phyloP scores from a whole-genome alignment of 257 asterid species.

The Jasminum sambac region DNA sequence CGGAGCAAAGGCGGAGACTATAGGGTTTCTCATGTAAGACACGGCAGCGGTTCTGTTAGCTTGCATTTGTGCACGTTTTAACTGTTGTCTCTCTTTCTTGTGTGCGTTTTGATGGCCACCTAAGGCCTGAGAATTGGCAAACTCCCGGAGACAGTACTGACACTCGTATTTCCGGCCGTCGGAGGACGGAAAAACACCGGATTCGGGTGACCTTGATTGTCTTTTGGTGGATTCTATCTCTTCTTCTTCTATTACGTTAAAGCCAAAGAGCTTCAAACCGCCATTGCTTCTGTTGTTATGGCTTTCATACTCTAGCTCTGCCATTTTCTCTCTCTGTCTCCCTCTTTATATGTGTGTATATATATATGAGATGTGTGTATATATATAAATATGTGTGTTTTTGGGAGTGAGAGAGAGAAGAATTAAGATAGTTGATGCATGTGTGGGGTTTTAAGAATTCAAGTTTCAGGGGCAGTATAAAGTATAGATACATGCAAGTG shows the following conservation, averaged over 20 bases:
- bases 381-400: not conserved
- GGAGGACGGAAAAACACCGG: conserved; percentile 40
- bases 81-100: conserved; percentile 86
- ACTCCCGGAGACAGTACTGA: conserved; percentile 88
- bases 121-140: conserved; percentile 90
- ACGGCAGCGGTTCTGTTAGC: conserved; percentile 86
- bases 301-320: conserved; percentile 53
- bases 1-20: conserved; percentile 77
- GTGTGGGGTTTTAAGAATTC: conserved; percentile 57
- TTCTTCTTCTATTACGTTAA: conserved; percentile 64
- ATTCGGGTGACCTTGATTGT: conserved; percentile 46
- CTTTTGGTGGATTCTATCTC: conserved; percentile 47
- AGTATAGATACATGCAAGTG: not conserved
- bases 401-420: not conserved
- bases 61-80: conserved; percentile 87
- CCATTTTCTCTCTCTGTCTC: conserved; percentile 39
- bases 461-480: not conserved
- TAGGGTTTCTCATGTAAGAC: conserved; percentile 85
- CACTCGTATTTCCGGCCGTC: conserved; percentile 95
- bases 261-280: conserved; percentile 78
- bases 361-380: not conserved
- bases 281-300: conserved; percentile 31
- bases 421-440: conserved; percentile 46
- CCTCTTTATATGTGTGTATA: not conserved
- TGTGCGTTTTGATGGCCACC: conserved; percentile 99